Percentiles rank a stretch among this genome's conserved stretches.
Evolutionary conservation across 2,329 filamentous ascomycete species (phyloP).

Genomic region (Aspergillus ochraceoroseus): DNA sequence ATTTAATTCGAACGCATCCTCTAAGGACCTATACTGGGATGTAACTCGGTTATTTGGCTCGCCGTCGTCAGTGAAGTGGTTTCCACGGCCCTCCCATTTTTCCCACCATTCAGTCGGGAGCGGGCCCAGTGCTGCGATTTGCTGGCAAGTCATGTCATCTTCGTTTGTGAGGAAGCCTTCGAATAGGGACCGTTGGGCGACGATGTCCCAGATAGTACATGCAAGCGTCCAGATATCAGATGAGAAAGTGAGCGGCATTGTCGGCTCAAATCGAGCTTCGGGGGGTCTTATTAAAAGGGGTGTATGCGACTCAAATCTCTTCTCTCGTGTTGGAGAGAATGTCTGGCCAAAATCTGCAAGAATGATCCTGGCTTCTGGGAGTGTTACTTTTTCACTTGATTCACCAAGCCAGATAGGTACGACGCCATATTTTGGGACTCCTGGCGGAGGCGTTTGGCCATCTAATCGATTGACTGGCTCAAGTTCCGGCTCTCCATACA

Average conservation of each 20-base stretch:
- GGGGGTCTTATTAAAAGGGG: constrained; percentile 29
- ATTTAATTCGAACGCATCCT: constrained; percentile 4
- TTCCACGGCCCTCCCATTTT: constrained; percentile 19
- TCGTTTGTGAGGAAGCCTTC: constrained; percentile 21
- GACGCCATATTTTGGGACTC: constrained; percentile 20
- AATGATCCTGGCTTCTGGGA: constrained; percentile 23
- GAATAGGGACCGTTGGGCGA: constrained; percentile 28
- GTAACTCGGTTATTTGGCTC: constrained; percentile 9
- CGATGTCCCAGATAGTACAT: constrained; percentile 37
- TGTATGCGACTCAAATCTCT: constrained; percentile 19
- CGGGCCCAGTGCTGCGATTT: constrained; percentile 27
- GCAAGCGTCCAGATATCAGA: constrained; percentile 41
- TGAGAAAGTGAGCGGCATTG: constrained; percentile 30
- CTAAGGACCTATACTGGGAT: constrained; percentile 4
- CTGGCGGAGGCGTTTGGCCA: constrained; percentile 18
- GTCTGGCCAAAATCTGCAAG: constrained; percentile 30
- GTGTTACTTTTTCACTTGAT: constrained; percentile 23
- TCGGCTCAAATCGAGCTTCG: constrained; percentile 35
- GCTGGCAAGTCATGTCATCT: constrained; percentile 27
- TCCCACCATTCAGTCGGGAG: constrained; percentile 25
- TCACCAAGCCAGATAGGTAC: constrained; percentile 19
- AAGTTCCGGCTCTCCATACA: constrained; percentile 20
- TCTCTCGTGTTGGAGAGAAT: constrained; percentile 19
- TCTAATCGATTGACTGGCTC: constrained; percentile 23
- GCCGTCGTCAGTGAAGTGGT: constrained; percentile 23